Conservation (phyloP, 2,329 filamentous ascomycete species). For the Neonectria ditissima region DNA sequence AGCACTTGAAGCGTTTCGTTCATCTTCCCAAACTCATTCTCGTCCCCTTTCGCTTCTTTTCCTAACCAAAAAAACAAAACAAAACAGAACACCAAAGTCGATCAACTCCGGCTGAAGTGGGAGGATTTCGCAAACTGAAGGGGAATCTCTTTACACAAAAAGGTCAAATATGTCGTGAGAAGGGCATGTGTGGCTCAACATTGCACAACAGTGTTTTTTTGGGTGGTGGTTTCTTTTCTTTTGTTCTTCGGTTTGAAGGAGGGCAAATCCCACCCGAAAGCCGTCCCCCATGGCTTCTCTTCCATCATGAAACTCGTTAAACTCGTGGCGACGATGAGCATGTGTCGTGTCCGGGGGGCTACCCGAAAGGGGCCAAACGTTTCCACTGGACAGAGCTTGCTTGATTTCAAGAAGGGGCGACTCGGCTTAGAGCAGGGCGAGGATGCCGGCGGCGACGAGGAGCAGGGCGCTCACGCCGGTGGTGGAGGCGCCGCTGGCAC, state of each 20-base stretch:
- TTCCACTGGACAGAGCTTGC: slow-evolving; percentile 43
- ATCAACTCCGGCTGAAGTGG: slow-evolving; percentile 43
- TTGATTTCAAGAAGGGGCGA: slow-evolving; percentile 25
- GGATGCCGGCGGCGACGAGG: slow-evolving; percentile 50
- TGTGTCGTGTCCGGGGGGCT: slow-evolving; percentile 22
- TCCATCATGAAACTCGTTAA: slow-evolving; percentile 49
- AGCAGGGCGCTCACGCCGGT: slow-evolving; percentile 53
- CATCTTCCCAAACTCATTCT: slow-evolving; percentile 28
- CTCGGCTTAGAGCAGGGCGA: slow-evolving; percentile 51
- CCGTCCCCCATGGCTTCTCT: slow-evolving; percentile 33
- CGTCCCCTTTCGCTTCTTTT: slow-evolving; percentile 34
- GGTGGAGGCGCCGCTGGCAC: slow-evolving; percentile 46
- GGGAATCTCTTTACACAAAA: slow-evolving; percentile 35
- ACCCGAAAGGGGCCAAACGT: slow-evolving; percentile 26
- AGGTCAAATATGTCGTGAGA: slow-evolving; percentile 42
- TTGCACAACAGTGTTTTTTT: slow-evolving; percentile 37
- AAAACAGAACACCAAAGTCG: slow-evolving; percentile 43
- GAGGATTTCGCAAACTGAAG: slow-evolving; percentile 34
- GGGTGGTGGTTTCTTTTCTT: slow-evolving; percentile 6
- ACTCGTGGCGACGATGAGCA: slow-evolving; percentile 48
- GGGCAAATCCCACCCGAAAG: slow-evolving; percentile 22
- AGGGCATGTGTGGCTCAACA: slow-evolving; percentile 41
- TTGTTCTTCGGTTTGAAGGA: not conserved
- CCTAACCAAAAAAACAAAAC: not conserved
- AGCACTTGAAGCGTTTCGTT: slow-evolving; percentile 39